Conservation (phyloP, 495 filamentous ascomycete species). For the Daldinia concentrica region DNA sequence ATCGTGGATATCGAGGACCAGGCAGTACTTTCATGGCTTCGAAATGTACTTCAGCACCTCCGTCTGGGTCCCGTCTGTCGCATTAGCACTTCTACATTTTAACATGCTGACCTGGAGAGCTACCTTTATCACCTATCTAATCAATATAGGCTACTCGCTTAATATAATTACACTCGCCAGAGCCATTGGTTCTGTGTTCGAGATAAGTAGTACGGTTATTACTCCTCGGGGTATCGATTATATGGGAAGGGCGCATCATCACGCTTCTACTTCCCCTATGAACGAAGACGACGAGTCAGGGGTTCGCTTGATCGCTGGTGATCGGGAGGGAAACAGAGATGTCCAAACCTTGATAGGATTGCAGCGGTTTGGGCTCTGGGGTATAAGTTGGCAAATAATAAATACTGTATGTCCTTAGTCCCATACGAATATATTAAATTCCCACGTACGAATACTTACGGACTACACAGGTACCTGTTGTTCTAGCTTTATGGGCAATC, state of each 20-base stretch:
- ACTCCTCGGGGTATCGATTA: conserved; percentile 52
- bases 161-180: conserved; percentile 63
- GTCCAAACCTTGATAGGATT: conserved; percentile 48
- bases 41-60: conserved; percentile 52
- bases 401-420: conserved; percentile 46
- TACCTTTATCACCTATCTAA: conserved; percentile 68
- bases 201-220: conserved; percentile 59
- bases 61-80: conserved; percentile 63
- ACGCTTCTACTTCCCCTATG: not conserved
- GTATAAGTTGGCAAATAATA: conserved; percentile 51
- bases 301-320: conserved; percentile 34
- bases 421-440: not conserved
- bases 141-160: conserved; percentile 63
- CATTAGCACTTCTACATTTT: conserved; percentile 65
- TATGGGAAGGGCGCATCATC: conserved; percentile 40
- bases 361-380: conserved; percentile 56
- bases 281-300: conserved; percentile 37
- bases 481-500: conserved; percentile 48
- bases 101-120: conserved; percentile 67
- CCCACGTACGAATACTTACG: conserved; percentile 1
- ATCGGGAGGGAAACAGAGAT: conserved; percentile 31
- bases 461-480: conserved; percentile 49
- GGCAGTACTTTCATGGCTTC: conserved; percentile 47
- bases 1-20: conserved; percentile 31
- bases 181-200: conserved; percentile 62